Base-by-base conservation (phyloP, 768 basidiomycete species). In the Arthromyces matolae region DNA sequence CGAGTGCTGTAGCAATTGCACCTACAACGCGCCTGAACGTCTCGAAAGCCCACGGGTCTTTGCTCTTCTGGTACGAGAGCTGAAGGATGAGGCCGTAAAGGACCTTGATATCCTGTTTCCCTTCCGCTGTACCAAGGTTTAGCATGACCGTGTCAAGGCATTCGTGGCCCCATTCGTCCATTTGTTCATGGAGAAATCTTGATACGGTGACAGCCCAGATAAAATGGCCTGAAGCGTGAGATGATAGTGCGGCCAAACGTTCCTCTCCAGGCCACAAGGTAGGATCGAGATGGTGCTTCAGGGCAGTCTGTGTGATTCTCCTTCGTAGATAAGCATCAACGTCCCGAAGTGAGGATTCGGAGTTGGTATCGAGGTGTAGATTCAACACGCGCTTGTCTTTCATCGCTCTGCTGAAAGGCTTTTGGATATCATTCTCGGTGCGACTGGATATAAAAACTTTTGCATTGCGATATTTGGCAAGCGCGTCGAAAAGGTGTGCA, bases 391-490 rank as follows among this genome's bases (percentile, higher is more conserved):
- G 36, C 12, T 45, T 16, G 20, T 35, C 36, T 23, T 46, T 29
- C 48, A 51, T 23, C 3, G 42, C 31, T 10, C 20, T 27, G 8
- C 38, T 41, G 37, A 59, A 56, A 20, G 55, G 47, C 13, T 36
- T 51, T 5, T 34, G 38, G 19, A 59, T 54, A 18, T 51, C 49
- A 29, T 55, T 44, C 20, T 59, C 57, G 4, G 57, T 53, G 22
- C 57, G 49, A 28, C 57, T 58, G 4, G 57, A 51, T 38, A 59
- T 49, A 10, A 54, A 52, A 29, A 59, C 29, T 36, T 56, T 52
- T 24, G 48, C 51, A 18, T 52, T 56, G 5, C 16, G 45, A 34
- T 45, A 47, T 8, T n/a, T 10, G 8, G 38, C 13, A 3, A 53
- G 42, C n/a, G 25, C n/a, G 18, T 43, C 24, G 31, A 54, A 54